These are phyloP conservation scores for Nissolia schottii DNA, from an alignment of 306 rosid species.

Conservation along the genomic window DNA sequence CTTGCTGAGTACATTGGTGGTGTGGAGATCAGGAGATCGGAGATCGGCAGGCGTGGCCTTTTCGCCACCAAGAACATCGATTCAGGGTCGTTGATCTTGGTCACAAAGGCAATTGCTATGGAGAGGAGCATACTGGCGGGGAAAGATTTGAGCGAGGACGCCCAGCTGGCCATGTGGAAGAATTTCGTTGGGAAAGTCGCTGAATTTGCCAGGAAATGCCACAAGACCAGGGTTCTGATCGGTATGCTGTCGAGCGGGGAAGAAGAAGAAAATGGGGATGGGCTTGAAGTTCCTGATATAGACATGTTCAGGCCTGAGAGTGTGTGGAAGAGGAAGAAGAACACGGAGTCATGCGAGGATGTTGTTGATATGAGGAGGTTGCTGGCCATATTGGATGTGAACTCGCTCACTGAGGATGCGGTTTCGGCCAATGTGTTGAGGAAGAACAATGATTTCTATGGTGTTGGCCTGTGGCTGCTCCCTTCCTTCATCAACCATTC, in stretches of 20 bases:
- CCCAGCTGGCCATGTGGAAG: conserved; percentile 88
- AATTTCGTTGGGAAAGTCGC: conserved; percentile 56
- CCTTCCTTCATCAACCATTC: conserved; percentile 83
- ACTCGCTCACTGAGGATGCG: conserved; percentile 72
- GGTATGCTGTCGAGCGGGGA: conserved; percentile 59
- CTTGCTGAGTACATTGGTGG: conserved; percentile 68
- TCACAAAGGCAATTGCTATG: conserved; percentile 60
- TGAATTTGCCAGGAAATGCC: conserved; percentile 40
- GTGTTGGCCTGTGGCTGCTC: conserved; percentile 79
- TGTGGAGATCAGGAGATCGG: conserved; percentile 63
- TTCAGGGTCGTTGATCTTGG: conserved; percentile 59
- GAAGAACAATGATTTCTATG: conserved; percentile 60
- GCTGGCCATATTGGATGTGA: conserved; percentile 63
- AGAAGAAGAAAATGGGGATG: conserved; percentile 48
- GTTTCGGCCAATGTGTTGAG: conserved; percentile 68
- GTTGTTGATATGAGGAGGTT: conserved; percentile 53
- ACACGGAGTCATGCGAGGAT: background rate
- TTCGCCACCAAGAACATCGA: conserved; percentile 68
- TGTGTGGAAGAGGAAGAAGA: too few relatives aligned
- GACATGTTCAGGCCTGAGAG: conserved; percentile 48
- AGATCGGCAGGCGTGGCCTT: conserved; percentile 68
- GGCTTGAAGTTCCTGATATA: conserved; percentile 62
- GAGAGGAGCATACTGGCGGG: conserved; percentile 74
- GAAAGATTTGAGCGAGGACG: conserved; percentile 60
- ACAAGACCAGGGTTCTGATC: conserved; percentile 42